A percentile compares a stretch with the other conserved stretches of the same genome.
Conservation (phyloP, 176 grass and related monocot genomes). For the Triticum urartu region DNA sequence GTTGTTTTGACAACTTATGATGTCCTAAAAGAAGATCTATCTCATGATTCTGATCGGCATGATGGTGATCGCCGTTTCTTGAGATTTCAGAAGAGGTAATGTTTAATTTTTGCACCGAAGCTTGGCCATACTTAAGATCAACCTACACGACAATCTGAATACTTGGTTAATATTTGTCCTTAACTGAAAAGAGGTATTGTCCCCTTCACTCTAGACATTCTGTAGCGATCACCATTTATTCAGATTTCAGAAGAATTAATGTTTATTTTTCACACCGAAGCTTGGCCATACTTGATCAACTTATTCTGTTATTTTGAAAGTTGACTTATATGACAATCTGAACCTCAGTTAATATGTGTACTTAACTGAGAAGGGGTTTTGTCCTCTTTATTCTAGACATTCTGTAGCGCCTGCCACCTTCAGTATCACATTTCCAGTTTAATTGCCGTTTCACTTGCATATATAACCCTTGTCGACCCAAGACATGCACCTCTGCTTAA, state of each 20-base stretch:
- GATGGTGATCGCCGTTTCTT: constrained; percentile 81
- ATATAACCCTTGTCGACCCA: neutral
- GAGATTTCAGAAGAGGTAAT: constrained; percentile 93
- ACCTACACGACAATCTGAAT: neutral
- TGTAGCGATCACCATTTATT: constrained; percentile 67
- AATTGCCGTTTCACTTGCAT: neutral
- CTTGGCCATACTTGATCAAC: neutral
- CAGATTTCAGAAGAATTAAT: constrained; percentile 90
- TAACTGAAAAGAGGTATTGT: neutral
- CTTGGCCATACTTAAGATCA: constrained; percentile 3
- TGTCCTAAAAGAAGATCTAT: constrained; percentile 96
- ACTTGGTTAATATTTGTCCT: neutral
- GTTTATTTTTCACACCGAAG: constrained; percentile 1
- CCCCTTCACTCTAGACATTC: neutral
- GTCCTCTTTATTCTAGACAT: neutral
- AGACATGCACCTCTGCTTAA: neutral
- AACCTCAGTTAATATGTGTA: neutral
- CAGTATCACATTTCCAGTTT: neutral
- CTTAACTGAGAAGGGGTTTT: neutral
- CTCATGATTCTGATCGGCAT: constrained; percentile 92
- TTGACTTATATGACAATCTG: neutral
- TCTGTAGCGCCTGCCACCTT: neutral
- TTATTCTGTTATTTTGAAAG: neutral
- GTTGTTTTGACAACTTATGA: constrained; percentile 98
- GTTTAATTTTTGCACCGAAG: neutral